These are phyloP conservation scores for Paramecium pentaurelia DNA, from an alignment of 73 alveolate species.

Conservation along the genomic window DNA sequence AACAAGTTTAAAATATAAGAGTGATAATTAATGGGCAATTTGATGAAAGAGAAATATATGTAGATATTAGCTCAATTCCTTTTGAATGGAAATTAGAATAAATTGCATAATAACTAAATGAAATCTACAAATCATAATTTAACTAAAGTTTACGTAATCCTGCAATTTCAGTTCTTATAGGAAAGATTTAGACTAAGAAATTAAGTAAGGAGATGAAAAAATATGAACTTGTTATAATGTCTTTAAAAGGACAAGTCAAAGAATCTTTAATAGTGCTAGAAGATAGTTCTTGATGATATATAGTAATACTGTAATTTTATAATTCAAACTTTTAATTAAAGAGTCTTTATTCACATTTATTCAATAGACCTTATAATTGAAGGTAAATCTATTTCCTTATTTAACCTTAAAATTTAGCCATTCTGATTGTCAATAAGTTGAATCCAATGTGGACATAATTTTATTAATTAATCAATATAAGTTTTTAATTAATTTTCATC, in stretches of 20 bases:
- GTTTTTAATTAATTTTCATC: not conserved
- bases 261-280: constrained; percentile 15
- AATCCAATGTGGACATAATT: constrained; percentile 10
- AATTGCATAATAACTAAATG: not conserved
- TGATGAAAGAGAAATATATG: constrained; percentile 39
- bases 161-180: not conserved
- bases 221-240: not conserved
- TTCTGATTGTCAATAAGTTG: not conserved
- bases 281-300: not conserved
- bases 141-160: constrained; percentile 12
- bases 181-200: constrained; percentile 1
- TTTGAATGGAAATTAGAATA: not conserved
- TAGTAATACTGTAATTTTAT: not conserved
- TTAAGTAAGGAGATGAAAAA: not conserved
- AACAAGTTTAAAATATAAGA: not conserved
- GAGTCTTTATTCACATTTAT: not conserved
- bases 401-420: not conserved
- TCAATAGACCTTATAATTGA: not conserved
- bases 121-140: not conserved
- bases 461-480: not conserved
- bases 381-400: not conserved
- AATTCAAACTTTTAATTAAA: not conserved
- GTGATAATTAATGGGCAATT: constrained; percentile 6
- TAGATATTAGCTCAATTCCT: constrained; percentile 15
- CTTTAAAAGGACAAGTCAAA: not conserved